Evolutionary conservation across 768 basidiomycete species (phyloP).

Genomic region (Paxillus involutus): DNA sequence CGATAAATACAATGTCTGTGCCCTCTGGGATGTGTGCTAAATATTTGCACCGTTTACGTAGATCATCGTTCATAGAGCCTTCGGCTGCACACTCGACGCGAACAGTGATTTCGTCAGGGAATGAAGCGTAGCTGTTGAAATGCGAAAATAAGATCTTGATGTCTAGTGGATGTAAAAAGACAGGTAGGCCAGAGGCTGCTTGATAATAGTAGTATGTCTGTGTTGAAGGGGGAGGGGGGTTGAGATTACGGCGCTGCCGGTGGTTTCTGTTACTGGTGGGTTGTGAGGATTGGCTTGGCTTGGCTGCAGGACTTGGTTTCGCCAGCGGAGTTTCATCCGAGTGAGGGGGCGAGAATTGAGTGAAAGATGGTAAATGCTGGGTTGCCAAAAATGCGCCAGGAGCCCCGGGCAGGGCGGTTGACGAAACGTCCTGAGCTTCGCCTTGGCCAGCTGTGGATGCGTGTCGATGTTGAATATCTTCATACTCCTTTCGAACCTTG

Average conservation of each 20-base stretch:
- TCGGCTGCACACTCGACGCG: conserved; percentile 76
- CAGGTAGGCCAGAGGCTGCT: conserved; percentile 83
- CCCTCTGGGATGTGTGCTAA: conserved; percentile 89
- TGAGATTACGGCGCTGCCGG: conserved; percentile 74
- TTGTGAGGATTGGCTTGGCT: conserved; percentile 5
- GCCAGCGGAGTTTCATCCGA: not conserved
- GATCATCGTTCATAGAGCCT: conserved; percentile 86
- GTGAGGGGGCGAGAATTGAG: conserved; percentile 4
- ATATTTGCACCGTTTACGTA: conserved; percentile 95
- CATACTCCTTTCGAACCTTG: conserved; percentile 56
- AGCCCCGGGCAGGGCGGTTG: conserved; percentile 34
- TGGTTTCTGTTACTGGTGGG: conserved; percentile 39
- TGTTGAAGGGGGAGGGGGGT: conserved; percentile 83
- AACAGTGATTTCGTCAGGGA: conserved; percentile 80
- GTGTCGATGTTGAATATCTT: conserved; percentile 50
- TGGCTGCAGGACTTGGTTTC: conserved; percentile 5
- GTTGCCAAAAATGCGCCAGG: conserved; percentile 61
- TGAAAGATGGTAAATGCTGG: conserved; percentile 27
- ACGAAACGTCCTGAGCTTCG: conserved; percentile 18
- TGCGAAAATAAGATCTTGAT: conserved; percentile 89
- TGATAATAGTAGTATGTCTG: conserved; percentile 97
- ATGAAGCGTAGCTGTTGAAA: conserved; percentile 75
- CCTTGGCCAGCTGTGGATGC: conserved; percentile 12
- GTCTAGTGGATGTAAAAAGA: conserved; percentile 95
- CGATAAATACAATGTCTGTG: conserved; percentile 91